A percentile compares a stretch with the other conserved stretches of the same genome.
phyloP scores from a whole-genome alignment of 495 filamentous ascomycete species.

The Neurospora sp. region DNA sequence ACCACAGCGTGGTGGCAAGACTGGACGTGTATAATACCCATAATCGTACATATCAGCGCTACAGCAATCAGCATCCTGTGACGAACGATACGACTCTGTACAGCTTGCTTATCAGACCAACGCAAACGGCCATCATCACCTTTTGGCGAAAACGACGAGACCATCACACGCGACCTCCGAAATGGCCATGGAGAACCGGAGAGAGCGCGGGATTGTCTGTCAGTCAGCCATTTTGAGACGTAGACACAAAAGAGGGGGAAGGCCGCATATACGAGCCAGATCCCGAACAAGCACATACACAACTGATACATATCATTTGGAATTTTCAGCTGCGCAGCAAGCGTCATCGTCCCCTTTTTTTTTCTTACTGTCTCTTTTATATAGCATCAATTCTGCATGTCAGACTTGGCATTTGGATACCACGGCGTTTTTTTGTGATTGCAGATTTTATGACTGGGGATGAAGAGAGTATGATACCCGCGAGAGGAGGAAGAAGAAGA shows the following conservation, averaged over 20 bases:
- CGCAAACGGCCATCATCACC: background rate
- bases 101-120: background rate
- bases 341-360: background rate
- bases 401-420: background rate
- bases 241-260: background rate
- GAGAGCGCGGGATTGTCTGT: background rate
- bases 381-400: background rate
- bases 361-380: background rate
- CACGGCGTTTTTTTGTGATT: background rate
- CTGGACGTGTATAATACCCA: slow-evolving; percentile 24
- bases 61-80: background rate
- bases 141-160: background rate
- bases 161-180: background rate
- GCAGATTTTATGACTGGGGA: background rate
- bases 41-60: background rate
- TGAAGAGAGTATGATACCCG: background rate
- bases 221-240: background rate
- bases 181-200: background rate
- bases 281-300: background rate
- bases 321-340: background rate
- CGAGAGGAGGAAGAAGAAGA: background rate
- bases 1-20: slow-evolving; percentile 30
- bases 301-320: background rate
- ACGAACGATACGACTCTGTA: background rate
- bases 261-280: background rate